Percentiles rank a stretch among this genome's conserved stretches.
phyloP scores from a whole-genome alignment of 176 grass and related monocot genomes.

The Calamus simplicifolius region DNA sequence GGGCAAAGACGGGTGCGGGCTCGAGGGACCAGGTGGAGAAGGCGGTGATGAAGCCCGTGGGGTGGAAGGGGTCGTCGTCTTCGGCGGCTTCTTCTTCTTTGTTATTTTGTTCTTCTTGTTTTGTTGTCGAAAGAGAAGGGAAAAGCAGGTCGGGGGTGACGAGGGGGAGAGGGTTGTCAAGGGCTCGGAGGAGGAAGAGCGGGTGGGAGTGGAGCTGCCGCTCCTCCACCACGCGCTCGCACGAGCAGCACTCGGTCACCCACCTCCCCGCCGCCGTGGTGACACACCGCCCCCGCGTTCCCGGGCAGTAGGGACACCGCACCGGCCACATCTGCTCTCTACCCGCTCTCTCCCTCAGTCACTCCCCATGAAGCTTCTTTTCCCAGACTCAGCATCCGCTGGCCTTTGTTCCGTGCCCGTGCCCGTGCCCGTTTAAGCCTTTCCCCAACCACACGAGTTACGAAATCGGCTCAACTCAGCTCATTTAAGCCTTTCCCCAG shows the following conservation, averaged over 20 bases:
- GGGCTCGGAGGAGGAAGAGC: constrained; percentile 66
- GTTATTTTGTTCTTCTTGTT: too few relatives aligned
- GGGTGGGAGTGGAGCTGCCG: constrained; percentile 71
- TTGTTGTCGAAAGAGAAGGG: neutral
- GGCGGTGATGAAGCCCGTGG: constrained; percentile 80
- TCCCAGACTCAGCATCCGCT: too few relatives aligned
- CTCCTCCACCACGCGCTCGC: constrained; percentile 70
- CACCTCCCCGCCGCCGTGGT: constrained; percentile 47
- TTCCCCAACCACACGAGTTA: too few relatives aligned
- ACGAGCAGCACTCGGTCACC: constrained; percentile 74
- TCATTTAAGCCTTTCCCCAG: too few relatives aligned
- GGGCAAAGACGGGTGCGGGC: constrained; percentile 65
- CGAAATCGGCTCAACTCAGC: too few relatives aligned
- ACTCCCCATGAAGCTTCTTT: too few relatives aligned
- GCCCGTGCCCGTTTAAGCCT: too few relatives aligned
- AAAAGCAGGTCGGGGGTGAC: constrained; percentile 76
- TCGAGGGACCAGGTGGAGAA: constrained; percentile 96
- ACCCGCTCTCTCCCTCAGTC: too few relatives aligned
- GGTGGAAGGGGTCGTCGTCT: constrained; percentile 73
- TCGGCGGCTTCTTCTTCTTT: neutral
- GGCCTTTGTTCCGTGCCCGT: too few relatives aligned
- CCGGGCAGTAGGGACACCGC: constrained; percentile 78
- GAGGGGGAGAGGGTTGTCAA: constrained; percentile 56
- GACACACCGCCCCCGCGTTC: constrained; percentile 47
- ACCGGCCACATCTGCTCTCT: constrained; percentile 23